These are phyloP conservation scores for Bryum argenteum DNA, from an alignment of 225 moss, liverwort and hornwort species.

Conservation along the genomic window DNA sequence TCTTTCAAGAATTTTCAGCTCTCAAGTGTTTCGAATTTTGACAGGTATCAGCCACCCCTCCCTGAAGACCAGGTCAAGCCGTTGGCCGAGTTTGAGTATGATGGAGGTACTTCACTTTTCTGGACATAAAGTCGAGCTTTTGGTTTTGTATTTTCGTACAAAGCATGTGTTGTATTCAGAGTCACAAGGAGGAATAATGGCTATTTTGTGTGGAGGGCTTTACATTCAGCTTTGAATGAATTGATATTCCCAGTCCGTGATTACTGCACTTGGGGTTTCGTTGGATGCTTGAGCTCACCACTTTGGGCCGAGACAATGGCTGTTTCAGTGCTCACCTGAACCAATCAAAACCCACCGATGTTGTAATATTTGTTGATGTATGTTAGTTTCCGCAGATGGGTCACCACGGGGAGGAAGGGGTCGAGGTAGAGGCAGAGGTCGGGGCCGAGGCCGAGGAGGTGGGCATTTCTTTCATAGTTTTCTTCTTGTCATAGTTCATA, in stretches of 20 bases:
- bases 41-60: slow-evolving; percentile 98
- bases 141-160: not conserved
- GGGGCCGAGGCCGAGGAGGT: slow-evolving; percentile 67
- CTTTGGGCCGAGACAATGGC: not conserved
- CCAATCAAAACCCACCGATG: not conserved
- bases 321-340: not conserved
- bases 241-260: too few species aligned
- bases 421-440: slow-evolving; percentile 58
- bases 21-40: not conserved
- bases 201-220: not conserved
- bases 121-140: not conserved
- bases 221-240: too few species aligned
- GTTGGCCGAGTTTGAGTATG: slow-evolving; percentile 92
- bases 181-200: not conserved
- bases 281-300: not conserved
- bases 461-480: slow-evolving; percentile 3
- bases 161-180: not conserved
- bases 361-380: slow-evolving; percentile 9
- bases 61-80: slow-evolving; percentile 99
- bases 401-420: slow-evolving; percentile 70
- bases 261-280: not conserved
- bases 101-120: slow-evolving; percentile 59
- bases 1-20: not conserved
- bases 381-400: slow-evolving; percentile 36
- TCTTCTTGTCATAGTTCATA: not conserved